Evolutionary conservation across 768 basidiomycete genomes (phyloP), one percentile per base, ranked within the genome.

Genomic region (Lactarius hatsudake): DNA sequence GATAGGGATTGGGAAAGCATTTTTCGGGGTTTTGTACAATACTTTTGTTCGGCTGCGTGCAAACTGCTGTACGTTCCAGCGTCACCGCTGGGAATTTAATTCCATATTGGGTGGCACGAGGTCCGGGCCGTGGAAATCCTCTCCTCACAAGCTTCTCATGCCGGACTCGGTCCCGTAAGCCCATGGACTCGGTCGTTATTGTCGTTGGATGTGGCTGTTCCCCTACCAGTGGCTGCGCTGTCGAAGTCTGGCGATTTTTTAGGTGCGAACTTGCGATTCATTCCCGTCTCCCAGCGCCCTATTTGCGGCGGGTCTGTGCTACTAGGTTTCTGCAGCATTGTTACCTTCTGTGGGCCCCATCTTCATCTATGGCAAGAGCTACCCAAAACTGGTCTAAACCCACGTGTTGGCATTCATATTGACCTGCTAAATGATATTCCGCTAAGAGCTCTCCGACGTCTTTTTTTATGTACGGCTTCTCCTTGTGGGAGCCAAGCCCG

Each of bases 1-100:
- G 56, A 30, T 30, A 57, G 56, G 32, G 56, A 32, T 30, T 34
- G 56, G 56, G n/a, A 32, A 23, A 34, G 56, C 56, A 57, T 57
- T 28, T 28, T 40, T 48, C n/a, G n/a, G 55, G 28, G 28, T n/a
- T 30, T 4, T 7, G 20, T 34, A 34, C 8, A 5, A 30, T 57
- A 23, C 30, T 30, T 32, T 32, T 38, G 36, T 10, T 38, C 36
- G 36, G 28, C 36, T 38, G 36, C 1, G 36, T 38, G 10, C 36
- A 38, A 36, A 36, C 36, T 36, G 12, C 2, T 36, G 36, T 36
- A 38, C 36, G 36, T 36, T 36, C 36, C n/a, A 13, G 23, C 30
- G 30, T 10, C 34, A 53, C 48, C 3, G 26, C 51, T 53, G 51
- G 6, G 51, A 53, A 13, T 53, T 26, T 26, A 13, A 7, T 51